Base-by-base conservation (phyloP, 495 filamentous ascomycete genomes). In the Mytilinidion resinicola region DNA sequence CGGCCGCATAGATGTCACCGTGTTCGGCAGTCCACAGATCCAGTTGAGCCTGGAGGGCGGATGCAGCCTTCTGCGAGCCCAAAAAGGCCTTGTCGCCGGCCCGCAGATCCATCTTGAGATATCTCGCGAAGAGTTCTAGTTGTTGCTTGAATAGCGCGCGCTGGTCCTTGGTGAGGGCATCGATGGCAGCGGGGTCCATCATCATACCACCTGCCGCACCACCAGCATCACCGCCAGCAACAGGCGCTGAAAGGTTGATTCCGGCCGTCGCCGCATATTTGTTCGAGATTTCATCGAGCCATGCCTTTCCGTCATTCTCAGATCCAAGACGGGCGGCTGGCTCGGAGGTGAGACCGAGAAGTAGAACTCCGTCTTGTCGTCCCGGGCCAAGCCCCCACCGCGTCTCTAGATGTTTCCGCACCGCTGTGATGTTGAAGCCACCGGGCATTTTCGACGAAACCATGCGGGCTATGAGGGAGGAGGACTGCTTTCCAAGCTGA, bases 371-470 rank as follows among this genome's bases (percentile, higher is more conserved):
- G 70, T 97, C 95, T 70, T 99, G 93, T 63, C 95, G 80, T 20
- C 95, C 95, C 35, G 86, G 70, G 4, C 78, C 89, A 53, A 99
- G 75, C 36, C 93, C 95, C 90, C 91, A 99, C 69, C 90, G 79
- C 6, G 91, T 92, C 75, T 95, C 90, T 20, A 99, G 72, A 65
- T 97, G 93, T 76, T 99, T 97, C 49, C 92, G 81, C 11, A 93
- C 89, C 1, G 86, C 79, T 64, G 92, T 96, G 69, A 97, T 97
- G 70, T 97, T 99, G 80, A 97, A 99, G 49, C 93, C 93, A 68
- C 91, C 95, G 35, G 93, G 95, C 93, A 99, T 97, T 73, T 99
- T 99, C 5, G 93, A 96, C 4, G 95, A 96, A 30, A 99, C 91
- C 69, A 96, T 77, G 59, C 92, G 84, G 34, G 95, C 92, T 67